Base-by-base conservation (phyloP, 805 yeast species). In the Priceomyces castillae region DNA sequence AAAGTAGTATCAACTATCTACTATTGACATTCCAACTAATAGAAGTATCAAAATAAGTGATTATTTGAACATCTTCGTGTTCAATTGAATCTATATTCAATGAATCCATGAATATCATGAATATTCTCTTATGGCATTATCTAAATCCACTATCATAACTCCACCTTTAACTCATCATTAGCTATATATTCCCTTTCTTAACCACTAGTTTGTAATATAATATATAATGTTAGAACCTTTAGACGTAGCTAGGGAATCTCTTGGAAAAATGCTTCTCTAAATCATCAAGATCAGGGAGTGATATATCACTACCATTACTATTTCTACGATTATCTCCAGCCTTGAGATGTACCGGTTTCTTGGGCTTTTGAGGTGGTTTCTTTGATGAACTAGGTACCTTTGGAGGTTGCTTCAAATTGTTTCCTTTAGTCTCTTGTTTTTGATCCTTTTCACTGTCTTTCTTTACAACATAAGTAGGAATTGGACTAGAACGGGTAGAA, bases 171-270 rank as follows among this genome's bases (percentile, higher is more conserved):
- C n/a, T n/a, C n/a, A n/a, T n/a, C n/a, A n/a, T n/a, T n/a, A n/a
- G n/a, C n/a, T n/a, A n/a, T n/a, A n/a, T n/a, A n/a, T n/a, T n/a
- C n/a, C n/a, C n/a, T n/a, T n/a, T n/a, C n/a, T n/a, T n/a, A n/a
- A n/a, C n/a, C n/a, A n/a, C n/a, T n/a, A n/a, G n/a, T n/a, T n/a
- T n/a, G n/a, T n/a, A n/a, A n/a, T n/a, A n/a, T n/a, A n/a, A 22
- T 22, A 22, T 22, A 9, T 22, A 22, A 22, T 22, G 9, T 22
- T 22, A 22, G 25, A 7, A 9, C 25, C n/a, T 26, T 52, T 52
- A 79, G 16, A 79, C 72, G 40, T 78, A 78, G 59, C 82, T 79
- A 6, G 90, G 90, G 48, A 77, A 83, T 44, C 80, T 67, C 51
- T 73, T 71, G 30, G 77, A 67, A 56, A 83, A 82, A 41, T 74